Conservation (phyloP, 208 protist species). For the Leishmania guyanensis region DNA sequence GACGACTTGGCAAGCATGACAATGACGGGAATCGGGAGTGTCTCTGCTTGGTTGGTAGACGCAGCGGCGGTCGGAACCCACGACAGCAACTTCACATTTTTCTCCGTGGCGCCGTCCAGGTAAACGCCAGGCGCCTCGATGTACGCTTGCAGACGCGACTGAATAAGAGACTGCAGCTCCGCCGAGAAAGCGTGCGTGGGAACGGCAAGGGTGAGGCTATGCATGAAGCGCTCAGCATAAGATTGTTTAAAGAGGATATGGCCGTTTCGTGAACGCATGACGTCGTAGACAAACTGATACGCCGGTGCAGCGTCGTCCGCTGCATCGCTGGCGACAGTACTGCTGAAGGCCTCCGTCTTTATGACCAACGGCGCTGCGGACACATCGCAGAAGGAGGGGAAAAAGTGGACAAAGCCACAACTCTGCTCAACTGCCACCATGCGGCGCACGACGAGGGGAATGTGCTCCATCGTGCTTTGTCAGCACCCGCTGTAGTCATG, state of each 20-base stretch:
- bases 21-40: slow-evolving; percentile 28
- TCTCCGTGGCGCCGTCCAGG: slow-evolving; percentile 15
- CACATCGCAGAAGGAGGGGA: slow-evolving; percentile 16
- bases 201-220: slow-evolving; percentile 38
- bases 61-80: slow-evolving; percentile 39
- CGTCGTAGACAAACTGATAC: slow-evolving; percentile 73
- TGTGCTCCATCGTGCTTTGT: slow-evolving; percentile 2
- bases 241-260: slow-evolving; percentile 52
- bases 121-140: slow-evolving; percentile 20
- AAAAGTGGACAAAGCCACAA: slow-evolving; percentile 33
- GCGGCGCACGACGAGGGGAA: slow-evolving; percentile 27
- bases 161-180: slow-evolving; percentile 12
- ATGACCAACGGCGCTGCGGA: slow-evolving; percentile 1
- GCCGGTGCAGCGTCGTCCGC: background rate
- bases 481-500: background rate
- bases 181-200: slow-evolving; percentile 18
- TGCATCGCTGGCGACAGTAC: background rate
- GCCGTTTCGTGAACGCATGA: slow-evolving; percentile 57
- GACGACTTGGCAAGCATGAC: slow-evolving; percentile 68
- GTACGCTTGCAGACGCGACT: slow-evolving; percentile 37
- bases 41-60: background rate
- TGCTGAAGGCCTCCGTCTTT: background rate
- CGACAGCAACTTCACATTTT: slow-evolving; percentile 80
- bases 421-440: slow-evolving; percentile 28
- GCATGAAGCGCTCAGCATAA: slow-evolving; percentile 56